Conservation (phyloP, 441 rosid genomes). For the Erysimum cheiri region DNA sequence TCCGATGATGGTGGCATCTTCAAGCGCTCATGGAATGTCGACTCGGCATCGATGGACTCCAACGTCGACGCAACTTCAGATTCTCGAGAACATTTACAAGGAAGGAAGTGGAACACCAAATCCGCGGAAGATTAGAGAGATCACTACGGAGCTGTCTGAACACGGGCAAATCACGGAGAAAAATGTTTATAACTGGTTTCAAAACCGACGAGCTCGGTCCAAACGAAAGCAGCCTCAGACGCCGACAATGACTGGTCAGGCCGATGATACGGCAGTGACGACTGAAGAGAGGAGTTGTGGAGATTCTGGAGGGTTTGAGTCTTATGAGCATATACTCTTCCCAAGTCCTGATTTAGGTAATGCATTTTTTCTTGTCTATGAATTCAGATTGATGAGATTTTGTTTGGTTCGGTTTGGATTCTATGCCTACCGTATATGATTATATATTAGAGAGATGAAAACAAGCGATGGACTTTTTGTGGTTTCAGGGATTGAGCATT, state of each 20-base stretch:
- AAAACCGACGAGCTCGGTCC: constrained; percentile 76
- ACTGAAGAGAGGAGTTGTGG: constrained; percentile 37
- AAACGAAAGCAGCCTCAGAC: constrained; percentile 61
- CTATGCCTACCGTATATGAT: neutral
- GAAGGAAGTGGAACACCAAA: constrained; percentile 70
- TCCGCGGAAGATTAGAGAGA: constrained; percentile 67
- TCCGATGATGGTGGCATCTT: constrained; percentile 57
- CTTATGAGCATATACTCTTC: constrained; percentile 52
- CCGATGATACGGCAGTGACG: constrained; percentile 26
- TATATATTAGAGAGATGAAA: neutral
- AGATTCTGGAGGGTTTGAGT: constrained; percentile 40
- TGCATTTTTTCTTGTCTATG: neutral
- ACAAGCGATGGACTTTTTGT: constrained; percentile 3
- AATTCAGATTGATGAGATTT: neutral
- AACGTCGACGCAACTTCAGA: constrained; percentile 66
- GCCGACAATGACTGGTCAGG: constrained; percentile 8
- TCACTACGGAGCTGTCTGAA: constrained; percentile 59
- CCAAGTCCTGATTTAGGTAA: constrained; percentile 67
- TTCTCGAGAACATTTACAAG: constrained; percentile 66
- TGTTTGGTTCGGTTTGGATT: neutral
- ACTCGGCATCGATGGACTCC: constrained; percentile 85
- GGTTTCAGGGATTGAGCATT: constrained; percentile 62
- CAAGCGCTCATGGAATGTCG: constrained; percentile 67
- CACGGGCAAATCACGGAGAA: constrained; percentile 78
- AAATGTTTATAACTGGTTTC: constrained; percentile 91